Evolutionary conservation across 2,329 filamentous ascomycete species (phyloP).

Genomic region (Fusarium coicis): DNA sequence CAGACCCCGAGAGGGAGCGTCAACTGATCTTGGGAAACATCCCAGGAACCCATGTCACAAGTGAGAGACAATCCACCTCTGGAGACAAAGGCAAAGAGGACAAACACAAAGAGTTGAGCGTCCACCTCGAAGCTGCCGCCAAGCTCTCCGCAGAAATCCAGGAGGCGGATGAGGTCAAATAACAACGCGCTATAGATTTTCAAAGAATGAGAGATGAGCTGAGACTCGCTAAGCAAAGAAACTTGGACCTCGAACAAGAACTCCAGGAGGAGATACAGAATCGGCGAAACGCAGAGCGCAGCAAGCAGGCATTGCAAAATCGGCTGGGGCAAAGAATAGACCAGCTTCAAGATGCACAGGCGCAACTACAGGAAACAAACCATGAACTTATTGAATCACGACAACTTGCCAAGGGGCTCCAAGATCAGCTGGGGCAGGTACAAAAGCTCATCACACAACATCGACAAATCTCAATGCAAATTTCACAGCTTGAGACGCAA

Average conservation of each 20-base stretch:
- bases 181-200: not conserved
- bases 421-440: not conserved
- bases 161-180: not conserved
- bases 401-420: not conserved
- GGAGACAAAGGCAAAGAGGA: not conserved
- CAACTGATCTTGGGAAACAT: not conserved
- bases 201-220: not conserved
- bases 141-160: not conserved
- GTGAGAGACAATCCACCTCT: not conserved
- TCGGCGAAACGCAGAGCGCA: accelerated
- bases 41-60: not conserved
- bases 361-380: too few species aligned
- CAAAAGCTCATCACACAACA: accelerated
- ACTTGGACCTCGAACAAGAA: not conserved
- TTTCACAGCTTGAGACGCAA: accelerated
- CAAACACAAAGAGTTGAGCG: not conserved
- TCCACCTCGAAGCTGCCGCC: not conserved
- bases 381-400: not conserved
- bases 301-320: accelerated
- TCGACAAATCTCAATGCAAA: accelerated
- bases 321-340: accelerated
- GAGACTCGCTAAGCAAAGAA: not conserved
- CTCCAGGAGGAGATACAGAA: accelerated
- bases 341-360: not conserved
- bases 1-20: not conserved